A percentile compares a stretch with the other conserved stretches of the same genome.
Evolutionary conservation across 352 stramenopile species (phyloP).

Genomic region (Globisporangium radiosum): DNA sequence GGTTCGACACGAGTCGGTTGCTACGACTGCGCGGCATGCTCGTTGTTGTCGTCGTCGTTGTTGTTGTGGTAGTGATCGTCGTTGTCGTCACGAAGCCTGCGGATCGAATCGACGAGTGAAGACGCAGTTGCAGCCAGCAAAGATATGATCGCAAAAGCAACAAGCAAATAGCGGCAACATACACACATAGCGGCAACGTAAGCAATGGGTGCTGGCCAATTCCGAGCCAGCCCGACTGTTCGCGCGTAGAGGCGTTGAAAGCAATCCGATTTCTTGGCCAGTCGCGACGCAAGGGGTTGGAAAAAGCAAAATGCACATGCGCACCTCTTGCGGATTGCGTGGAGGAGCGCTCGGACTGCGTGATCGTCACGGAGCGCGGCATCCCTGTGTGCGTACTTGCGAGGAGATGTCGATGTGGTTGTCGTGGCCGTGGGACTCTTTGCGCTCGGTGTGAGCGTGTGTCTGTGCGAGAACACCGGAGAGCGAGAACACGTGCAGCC

Average conservation of each 20-base stretch:
- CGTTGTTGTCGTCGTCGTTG: slow-evolving; percentile 21
- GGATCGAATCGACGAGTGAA: slow-evolving; percentile 21
- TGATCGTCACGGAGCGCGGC: slow-evolving; percentile 11
- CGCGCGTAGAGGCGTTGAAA: slow-evolving; percentile 18
- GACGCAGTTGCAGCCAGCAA: slow-evolving; percentile 3
- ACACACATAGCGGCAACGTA: neutral
- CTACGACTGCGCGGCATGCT: slow-evolving; percentile 5
- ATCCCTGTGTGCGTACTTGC: neutral
- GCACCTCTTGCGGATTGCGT: slow-evolving; percentile 10
- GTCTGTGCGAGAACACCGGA: neutral
- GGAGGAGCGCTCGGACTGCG: slow-evolving; percentile 3
- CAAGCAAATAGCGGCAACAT: neutral
- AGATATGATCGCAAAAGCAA: neutral
- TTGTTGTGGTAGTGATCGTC: slow-evolving; percentile 8
- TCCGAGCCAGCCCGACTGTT: neutral
- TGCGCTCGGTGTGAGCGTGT: neutral
- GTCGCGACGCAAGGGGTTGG: neutral
- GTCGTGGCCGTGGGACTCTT: neutral
- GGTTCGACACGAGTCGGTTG: neutral
- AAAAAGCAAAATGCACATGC: neutral
- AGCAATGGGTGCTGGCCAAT: neutral
- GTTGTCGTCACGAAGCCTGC: slow-evolving; percentile 22
- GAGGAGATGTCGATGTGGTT: neutral
- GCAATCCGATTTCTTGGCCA: neutral
- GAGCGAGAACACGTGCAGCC: no score